A percentile compares a stretch with the other conserved stretches of the same genome.
Evolutionary conservation across 2,329 filamentous ascomycete species (phyloP).

Genomic region (Epicoccum sorghinum): DNA sequence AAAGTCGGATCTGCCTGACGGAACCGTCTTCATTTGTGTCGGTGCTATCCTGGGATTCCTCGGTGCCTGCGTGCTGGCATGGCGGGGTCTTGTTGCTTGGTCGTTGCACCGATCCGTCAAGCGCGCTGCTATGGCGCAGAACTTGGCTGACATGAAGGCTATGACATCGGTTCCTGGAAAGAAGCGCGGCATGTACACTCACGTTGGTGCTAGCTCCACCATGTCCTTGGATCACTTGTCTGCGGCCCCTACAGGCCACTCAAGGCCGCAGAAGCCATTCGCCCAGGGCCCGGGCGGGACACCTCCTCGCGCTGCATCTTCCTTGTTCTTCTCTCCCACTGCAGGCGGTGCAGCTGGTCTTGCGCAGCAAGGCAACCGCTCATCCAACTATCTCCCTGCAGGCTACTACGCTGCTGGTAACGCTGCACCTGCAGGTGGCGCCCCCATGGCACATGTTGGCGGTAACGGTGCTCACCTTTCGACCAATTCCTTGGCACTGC

Average conservation of each 20-base stretch:
- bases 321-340: slow-evolving; percentile 95
- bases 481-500: slow-evolving; percentile 35
- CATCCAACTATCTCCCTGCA: slow-evolving; percentile 82
- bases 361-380: slow-evolving; percentile 61
- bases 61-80: slow-evolving; percentile 79
- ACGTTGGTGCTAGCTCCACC: slow-evolving; percentile 57
- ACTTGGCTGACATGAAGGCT: slow-evolving; percentile 72
- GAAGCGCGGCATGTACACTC: slow-evolving; percentile 51
- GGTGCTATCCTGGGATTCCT: slow-evolving; percentile 86
- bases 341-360: slow-evolving; percentile 63
- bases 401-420: slow-evolving; percentile 85
- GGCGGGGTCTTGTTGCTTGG: slow-evolving; percentile 88
- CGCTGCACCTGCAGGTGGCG: slow-evolving; percentile 51
- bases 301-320: slow-evolving; percentile 48
- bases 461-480: slow-evolving; percentile 43
- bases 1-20: slow-evolving; percentile 81
- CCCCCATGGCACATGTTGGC: slow-evolving; percentile 50
- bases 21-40: slow-evolving; percentile 94
- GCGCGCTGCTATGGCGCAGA: slow-evolving; percentile 78
- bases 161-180: slow-evolving; percentile 53
- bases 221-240: slow-evolving; percentile 61
- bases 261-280: slow-evolving; percentile 39
- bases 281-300: slow-evolving; percentile 31
- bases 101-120: slow-evolving; percentile 90
- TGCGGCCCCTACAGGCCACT: slow-evolving; percentile 43